Base-by-base conservation (phyloP, 805 yeast species). In the Dipodascopsis uninucleata region DNA sequence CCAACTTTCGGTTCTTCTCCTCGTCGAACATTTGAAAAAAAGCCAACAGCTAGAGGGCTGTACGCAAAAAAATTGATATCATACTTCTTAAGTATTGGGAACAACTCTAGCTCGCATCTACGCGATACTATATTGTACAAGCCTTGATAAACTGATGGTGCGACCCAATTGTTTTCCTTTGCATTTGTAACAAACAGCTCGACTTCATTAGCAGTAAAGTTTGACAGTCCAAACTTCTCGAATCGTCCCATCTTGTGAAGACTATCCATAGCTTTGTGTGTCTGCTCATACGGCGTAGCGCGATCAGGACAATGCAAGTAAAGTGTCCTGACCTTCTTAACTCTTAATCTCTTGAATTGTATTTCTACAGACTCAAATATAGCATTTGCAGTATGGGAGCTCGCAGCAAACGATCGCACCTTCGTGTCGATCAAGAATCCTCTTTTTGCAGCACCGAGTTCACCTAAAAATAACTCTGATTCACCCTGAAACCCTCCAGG, bases 131-230 rank as follows among this genome's bases (percentile, higher is more conserved):
- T 53, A 38, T 61, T 61, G 46, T 61, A 61, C 23, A 57, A 47
- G 18, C 63, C 64, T 40, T 61, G 64, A 43, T 53, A 59, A 14
- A 61, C 62, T 4, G 62, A 45, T 1, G 64, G 64, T 12, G 47
- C 36, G 24, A 58, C 52, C 47, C 60, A 60, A 14, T 50, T 52
- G 34, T 60, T 47, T 36, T 47, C 44, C 26, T 49, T 46, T 3
- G 60, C 53, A 39, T 42, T 37, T 9, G 47, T 33, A 38, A 55
- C 48, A 32, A 60, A 45, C 31, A 47, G 36, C 38, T 50, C 44
- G 29, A 58, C 63, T 17, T 54, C 62, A 21, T 34, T 39, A 12
- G 60, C 50, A 2, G 52, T 17, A 36, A 42, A 60, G 47, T 59
- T 59, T 14, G 63, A 60, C n/a, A 60, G 28, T 18, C 63, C 64